Conservation (phyloP, 108 stramenopile species). For the Cyclotella kingstonii region DNA sequence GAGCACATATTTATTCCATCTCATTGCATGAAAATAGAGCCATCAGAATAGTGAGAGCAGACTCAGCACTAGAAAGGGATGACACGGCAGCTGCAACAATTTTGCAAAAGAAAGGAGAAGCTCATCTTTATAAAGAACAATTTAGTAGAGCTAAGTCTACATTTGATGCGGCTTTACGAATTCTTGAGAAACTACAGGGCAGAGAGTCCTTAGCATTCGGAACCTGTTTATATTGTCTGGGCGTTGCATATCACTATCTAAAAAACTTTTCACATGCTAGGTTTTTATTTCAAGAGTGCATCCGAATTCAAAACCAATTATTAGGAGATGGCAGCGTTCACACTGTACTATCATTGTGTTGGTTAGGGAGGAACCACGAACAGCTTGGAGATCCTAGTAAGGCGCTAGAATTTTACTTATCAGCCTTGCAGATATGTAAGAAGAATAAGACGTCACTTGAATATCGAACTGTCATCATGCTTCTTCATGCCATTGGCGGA, state of each 20-base stretch:
- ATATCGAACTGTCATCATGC: slow-evolving; percentile 37
- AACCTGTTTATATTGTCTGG: slow-evolving; percentile 37
- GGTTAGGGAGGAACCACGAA: slow-evolving; percentile 43
- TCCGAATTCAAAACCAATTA: slow-evolving; percentile 25
- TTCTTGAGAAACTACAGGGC: slow-evolving; percentile 21
- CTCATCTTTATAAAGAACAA: slow-evolving; percentile 37
- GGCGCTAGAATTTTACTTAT: slow-evolving; percentile 38
- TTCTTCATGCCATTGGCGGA: slow-evolving; percentile 32
- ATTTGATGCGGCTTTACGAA: slow-evolving; percentile 41
- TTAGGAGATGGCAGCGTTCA: slow-evolving; percentile 19
- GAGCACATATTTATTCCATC: too few relatives aligned
- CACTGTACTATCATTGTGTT: slow-evolving; percentile 29
- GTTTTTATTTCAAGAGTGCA: slow-evolving; percentile 42
- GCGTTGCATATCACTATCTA: slow-evolving; percentile 36
- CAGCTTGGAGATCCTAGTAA: slow-evolving; percentile 23
- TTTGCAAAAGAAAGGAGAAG: slow-evolving; percentile 43
- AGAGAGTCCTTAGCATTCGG: slow-evolving; percentile 28
- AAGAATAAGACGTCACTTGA: slow-evolving; percentile 25
- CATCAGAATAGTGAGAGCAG: slow-evolving; percentile 28
- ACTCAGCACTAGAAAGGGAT: slow-evolving; percentile 9
- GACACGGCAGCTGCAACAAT: slow-evolving; percentile 32
- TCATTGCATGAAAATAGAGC: slow-evolving; percentile 7
- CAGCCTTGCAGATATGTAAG: slow-evolving; percentile 42
- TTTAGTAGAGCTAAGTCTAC: slow-evolving; percentile 39
- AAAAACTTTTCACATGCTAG: slow-evolving; percentile 37